phyloP scores from a whole-genome alignment of 352 stramenopile genomes.

The Phytophthora citricola region DNA sequence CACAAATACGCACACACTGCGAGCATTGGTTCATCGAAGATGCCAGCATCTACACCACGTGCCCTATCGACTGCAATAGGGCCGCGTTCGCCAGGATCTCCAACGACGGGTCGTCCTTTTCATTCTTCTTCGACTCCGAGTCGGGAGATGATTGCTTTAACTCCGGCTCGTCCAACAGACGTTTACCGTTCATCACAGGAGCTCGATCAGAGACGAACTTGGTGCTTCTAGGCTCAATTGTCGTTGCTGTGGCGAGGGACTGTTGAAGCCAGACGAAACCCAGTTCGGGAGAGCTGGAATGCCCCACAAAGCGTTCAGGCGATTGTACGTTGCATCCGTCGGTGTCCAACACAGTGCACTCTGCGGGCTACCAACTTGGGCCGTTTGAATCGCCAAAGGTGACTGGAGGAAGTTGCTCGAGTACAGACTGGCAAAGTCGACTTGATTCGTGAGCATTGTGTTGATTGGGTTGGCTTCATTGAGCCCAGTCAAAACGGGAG shows the following conservation, averaged over 20 bases:
- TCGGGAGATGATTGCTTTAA: conserved; percentile 15
- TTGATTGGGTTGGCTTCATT: conserved; percentile 25
- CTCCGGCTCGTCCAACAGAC: conserved; percentile 35
- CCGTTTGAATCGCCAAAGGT: conserved; percentile 38
- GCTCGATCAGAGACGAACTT: conserved; percentile 51
- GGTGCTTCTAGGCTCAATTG: conserved; percentile 58
- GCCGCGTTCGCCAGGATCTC: conserved; percentile 80
- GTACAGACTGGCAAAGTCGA: conserved; percentile 32
- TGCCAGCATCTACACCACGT: conserved; percentile 27
- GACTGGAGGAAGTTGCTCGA: conserved; percentile 32
- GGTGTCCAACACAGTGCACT: conserved; percentile 40
- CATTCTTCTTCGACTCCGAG: conserved; percentile 10
- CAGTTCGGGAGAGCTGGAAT: conserved; percentile 30
- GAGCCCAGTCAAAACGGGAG: neutral
- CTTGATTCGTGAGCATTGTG: conserved; percentile 24
- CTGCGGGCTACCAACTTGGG: conserved; percentile 26
- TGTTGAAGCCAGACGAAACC: conserved; percentile 11
- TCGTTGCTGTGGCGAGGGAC: conserved; percentile 33
- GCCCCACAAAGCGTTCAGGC: conserved; percentile 31
- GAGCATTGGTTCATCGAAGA: neutral
- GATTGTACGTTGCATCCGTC: conserved; percentile 33
- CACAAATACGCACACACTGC: conserved; percentile 13
- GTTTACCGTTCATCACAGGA: conserved; percentile 40
- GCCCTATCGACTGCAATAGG: conserved; percentile 71
- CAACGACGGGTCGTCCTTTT: conserved; percentile 54